Conservation (phyloP, 2,329 filamentous ascomycete species). For the Colletotrichum karsti region DNA sequence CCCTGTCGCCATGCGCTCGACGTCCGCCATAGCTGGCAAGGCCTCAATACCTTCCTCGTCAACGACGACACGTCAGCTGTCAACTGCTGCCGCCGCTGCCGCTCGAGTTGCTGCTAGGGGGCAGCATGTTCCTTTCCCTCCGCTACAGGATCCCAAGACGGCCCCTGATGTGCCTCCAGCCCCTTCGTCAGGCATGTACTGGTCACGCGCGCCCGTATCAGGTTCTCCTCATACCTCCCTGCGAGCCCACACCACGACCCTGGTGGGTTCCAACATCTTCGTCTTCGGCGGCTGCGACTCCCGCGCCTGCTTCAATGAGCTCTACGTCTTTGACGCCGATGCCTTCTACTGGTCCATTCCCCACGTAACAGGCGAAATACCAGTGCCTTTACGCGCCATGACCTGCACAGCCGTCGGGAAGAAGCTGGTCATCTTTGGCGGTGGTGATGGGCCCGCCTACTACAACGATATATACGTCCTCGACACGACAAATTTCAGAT, state of each 20-base stretch:
- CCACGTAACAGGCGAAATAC: slow-evolving; percentile 71
- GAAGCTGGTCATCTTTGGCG: slow-evolving; percentile 75
- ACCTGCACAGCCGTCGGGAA: slow-evolving; percentile 77
- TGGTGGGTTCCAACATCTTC: slow-evolving; percentile 73
- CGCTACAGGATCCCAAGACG: slow-evolving; percentile 63
- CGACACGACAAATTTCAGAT: slow-evolving; percentile 75
- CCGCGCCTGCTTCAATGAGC: slow-evolving; percentile 72
- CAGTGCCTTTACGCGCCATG: slow-evolving; percentile 74
- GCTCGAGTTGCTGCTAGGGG: slow-evolving; percentile 41
- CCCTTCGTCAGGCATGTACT: slow-evolving; percentile 77
- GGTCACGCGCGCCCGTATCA: slow-evolving; percentile 72
- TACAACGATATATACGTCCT: slow-evolving; percentile 78
- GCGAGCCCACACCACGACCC: slow-evolving; percentile 72
- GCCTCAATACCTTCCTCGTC: slow-evolving; percentile 27
- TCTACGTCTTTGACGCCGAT: slow-evolving; percentile 76
- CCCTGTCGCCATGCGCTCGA: slow-evolving; percentile 58
- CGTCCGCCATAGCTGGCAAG: slow-evolving; percentile 57
- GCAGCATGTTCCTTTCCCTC: slow-evolving; percentile 60
- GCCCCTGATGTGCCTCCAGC: slow-evolving; percentile 69
- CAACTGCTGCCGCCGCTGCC: neutral
- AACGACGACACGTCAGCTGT: slow-evolving; percentile 17
- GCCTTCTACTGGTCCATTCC: slow-evolving; percentile 75
- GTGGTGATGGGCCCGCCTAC: slow-evolving; percentile 75
- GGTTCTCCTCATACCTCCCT: slow-evolving; percentile 68
- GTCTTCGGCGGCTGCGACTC: slow-evolving; percentile 76